phyloP scores from a whole-genome alignment of 352 stramenopile genomes.

The Sclerospora graminicola region DNA sequence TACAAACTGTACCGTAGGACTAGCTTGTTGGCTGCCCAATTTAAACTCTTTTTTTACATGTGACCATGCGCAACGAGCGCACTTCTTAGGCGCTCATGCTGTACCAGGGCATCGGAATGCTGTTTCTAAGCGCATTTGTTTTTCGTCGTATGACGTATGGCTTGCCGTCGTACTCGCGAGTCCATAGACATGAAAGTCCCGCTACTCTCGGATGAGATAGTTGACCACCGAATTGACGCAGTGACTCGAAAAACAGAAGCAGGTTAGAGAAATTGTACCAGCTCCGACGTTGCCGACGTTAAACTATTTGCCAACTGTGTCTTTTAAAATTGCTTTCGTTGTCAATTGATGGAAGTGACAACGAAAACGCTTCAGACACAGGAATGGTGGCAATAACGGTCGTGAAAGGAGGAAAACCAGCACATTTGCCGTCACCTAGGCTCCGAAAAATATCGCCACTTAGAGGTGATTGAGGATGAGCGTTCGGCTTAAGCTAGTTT shows the following conservation, averaged over 20 bases:
- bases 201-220: slow-evolving; percentile 40
- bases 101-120: slow-evolving; percentile 47
- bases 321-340: slow-evolving; percentile 35
- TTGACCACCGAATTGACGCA: slow-evolving; percentile 56
- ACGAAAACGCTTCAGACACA: slow-evolving; percentile 6
- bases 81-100: slow-evolving; percentile 31
- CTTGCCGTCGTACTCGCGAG: slow-evolving; percentile 28
- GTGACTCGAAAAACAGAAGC: slow-evolving; percentile 46
- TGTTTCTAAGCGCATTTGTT: slow-evolving; percentile 44
- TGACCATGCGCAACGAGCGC: slow-evolving; percentile 11
- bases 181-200: slow-evolving; percentile 37
- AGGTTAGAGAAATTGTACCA: slow-evolving; percentile 32
- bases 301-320: slow-evolving; percentile 49
- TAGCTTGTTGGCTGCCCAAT: no score
- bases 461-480: slow-evolving; percentile 56
- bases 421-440: slow-evolving; percentile 10
- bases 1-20: no score
- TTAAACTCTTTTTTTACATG: no score
- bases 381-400: slow-evolving; percentile 6
- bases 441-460: slow-evolving; percentile 23
- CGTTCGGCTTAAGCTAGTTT: slow-evolving; percentile 48
- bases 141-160: slow-evolving; percentile 38
- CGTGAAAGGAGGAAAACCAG: not conserved
- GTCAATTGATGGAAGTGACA: slow-evolving; percentile 15
- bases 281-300: slow-evolving; percentile 70